Evolutionary conservation across 495 filamentous ascomycete genomes (phyloP).

Genomic region (Lichina pygmaea): DNA sequence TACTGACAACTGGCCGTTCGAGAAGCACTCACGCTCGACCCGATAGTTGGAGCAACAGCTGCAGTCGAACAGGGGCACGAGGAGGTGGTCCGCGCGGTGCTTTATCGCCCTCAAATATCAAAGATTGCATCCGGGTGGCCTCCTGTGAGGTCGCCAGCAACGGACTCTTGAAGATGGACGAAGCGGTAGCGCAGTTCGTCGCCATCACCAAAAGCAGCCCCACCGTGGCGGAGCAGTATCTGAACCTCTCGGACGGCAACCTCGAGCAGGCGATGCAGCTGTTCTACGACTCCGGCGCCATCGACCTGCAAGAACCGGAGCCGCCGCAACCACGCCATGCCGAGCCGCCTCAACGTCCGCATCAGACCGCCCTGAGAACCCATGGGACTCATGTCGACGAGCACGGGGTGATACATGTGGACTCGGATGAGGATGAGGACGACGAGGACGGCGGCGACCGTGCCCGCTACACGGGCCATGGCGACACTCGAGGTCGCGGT

Average conservation of each 20-base stretch:
- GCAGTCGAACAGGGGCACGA: too few relatives aligned
- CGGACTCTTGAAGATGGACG: conserved; percentile 31
- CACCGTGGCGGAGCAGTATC: conserved; percentile 46
- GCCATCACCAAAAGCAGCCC: conserved; percentile 39
- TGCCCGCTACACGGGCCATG: neutral
- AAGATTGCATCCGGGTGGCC: too few relatives aligned
- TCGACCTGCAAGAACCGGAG: conserved; percentile 20
- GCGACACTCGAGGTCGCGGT: neutral
- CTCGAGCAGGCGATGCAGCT: conserved; percentile 67
- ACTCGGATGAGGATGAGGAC: conserved; percentile 28
- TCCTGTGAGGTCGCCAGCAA: too few relatives aligned
- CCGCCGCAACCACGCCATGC: conserved; percentile 9
- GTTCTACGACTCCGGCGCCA: conserved; percentile 58
- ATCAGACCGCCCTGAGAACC: neutral
- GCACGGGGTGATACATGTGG: conserved; percentile 38
- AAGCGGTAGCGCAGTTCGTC: conserved; percentile 30
- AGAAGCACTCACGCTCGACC: too few relatives aligned
- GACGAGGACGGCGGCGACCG: conserved; percentile 4
- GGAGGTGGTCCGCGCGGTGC: too few relatives aligned
- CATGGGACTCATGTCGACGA: conserved; percentile 17
- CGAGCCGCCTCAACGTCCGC: conserved; percentile 6
- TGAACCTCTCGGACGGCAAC: conserved; percentile 57
- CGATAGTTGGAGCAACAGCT: too few relatives aligned
- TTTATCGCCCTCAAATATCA: too few relatives aligned
- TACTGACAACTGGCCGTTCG: too few relatives aligned